These are phyloP conservation scores for Paramyrothecium sp. DNA, from an alignment of 2,329 filamentous ascomycete species.

Conservation along the genomic window DNA sequence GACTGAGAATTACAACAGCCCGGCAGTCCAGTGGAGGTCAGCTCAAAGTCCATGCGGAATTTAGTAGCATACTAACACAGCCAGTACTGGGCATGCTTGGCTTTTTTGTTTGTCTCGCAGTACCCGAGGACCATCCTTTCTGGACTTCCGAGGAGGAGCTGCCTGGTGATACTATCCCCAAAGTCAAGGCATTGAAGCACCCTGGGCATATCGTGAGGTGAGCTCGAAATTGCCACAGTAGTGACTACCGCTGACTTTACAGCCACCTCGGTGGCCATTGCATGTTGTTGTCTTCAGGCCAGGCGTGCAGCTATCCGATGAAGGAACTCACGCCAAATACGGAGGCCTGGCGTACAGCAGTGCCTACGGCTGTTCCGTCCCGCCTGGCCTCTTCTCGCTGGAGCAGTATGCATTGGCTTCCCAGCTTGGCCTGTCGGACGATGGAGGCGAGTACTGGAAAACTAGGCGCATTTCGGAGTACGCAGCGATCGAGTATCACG, in stretches of 20 bases:
- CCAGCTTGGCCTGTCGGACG: slow-evolving; percentile 73
- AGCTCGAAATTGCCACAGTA: neutral
- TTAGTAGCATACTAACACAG: no score
- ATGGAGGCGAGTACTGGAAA: slow-evolving; percentile 78
- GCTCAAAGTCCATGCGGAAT: neutral
- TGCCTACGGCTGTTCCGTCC: slow-evolving; percentile 74
- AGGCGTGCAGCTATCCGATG: slow-evolving; percentile 80
- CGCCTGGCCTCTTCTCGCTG: slow-evolving; percentile 71
- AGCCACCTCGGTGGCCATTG: slow-evolving; percentile 71
- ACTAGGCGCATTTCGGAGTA: slow-evolving; percentile 67
- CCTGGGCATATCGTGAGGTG: slow-evolving; percentile 70
- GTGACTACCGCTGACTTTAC: neutral
- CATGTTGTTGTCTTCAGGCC: slow-evolving; percentile 73
- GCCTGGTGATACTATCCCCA: slow-evolving; percentile 53
- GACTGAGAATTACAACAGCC: slow-evolving; percentile 82
- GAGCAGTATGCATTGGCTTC: slow-evolving; percentile 76
- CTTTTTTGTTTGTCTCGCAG: slow-evolving; percentile 72
- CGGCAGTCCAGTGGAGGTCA: slow-evolving; percentile 53
- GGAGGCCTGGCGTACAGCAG: slow-evolving; percentile 77
- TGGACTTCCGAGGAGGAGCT: slow-evolving; percentile 69
- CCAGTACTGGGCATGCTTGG: slow-evolving; percentile 76
- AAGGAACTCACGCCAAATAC: slow-evolving; percentile 80
- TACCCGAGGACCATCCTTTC: slow-evolving; percentile 69
- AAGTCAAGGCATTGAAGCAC: slow-evolving; percentile 60
- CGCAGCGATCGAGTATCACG: slow-evolving; percentile 57